Evolutionary conservation across 768 basidiomycete species (phyloP), one percentile per base, ranked within the genome.

Genomic region (Leccinellum albellum): DNA sequence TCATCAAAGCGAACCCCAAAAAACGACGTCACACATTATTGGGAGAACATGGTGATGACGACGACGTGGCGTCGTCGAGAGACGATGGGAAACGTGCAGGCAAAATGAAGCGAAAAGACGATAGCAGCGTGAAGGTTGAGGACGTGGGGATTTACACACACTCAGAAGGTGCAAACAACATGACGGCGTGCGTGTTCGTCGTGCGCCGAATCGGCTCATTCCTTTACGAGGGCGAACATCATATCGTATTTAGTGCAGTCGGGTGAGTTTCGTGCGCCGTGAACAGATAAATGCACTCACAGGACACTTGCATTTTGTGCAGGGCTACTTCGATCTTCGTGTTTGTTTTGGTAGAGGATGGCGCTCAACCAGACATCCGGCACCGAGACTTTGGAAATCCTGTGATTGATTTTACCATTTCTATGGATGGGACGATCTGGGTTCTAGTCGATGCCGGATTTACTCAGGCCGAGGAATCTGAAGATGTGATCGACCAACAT

Each of bases 291-390:
- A 48, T 46, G 53, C 12, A 3, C 53, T 58, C 46, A 64, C 45
- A 1, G 4, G 14, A n/a, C 7, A 14, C 28, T 45, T 53, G 4
- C 32, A 29, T 54, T 54, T 24, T 57, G 32, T 42, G n/a, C 65
- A 92, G 91, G 20, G 81, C 83, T 3, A 84, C 86, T 1, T 88
- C 89, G 0, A 63, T 93, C 10, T 92, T 91, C 69, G 76, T 71
- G 50, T 75, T 74, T 71, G 67, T 61, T 56, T 73, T 63, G 71
- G 70, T 67, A 58, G 72, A 55, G 49, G 59, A 46, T 48, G 61
- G 40, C 52, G 63, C 59, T 45, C 62, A 40, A 42, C 61, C 58
- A 49, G 64, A 44, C 54, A 59, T 84, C 37, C 68, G 69, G 15
- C 63, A 73, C 23, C 69, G 83, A 26, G 80, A 87, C 64, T 78